A percentile compares a stretch with the other conserved stretches of the same genome.
phyloP scores from a whole-genome alignment of 1,284 basidiomycete genomes.

The Takashimella tepidaria region DNA sequence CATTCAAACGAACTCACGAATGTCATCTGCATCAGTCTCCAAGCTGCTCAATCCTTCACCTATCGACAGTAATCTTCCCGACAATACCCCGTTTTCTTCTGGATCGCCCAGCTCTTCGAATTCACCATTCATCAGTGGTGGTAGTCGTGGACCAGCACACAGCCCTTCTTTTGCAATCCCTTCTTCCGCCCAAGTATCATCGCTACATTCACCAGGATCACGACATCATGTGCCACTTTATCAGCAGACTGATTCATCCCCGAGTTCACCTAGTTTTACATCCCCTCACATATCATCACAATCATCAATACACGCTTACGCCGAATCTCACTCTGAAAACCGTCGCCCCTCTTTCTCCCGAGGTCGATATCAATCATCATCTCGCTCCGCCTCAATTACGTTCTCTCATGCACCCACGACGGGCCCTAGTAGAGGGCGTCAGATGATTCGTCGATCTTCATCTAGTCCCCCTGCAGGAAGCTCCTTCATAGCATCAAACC shows the following conservation, averaged over 20 bases:
- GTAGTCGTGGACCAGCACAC: neutral
- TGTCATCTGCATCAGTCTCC: neutral
- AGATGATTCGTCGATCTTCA: neutral
- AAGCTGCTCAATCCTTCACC: neutral
- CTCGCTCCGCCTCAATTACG: no score
- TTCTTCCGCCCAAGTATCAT: neutral
- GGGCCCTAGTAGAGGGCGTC: no score
- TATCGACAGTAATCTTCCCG: constrained; percentile 1
- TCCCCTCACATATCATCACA: neutral
- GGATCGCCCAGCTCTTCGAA: neutral
- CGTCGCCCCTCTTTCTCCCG: no score
- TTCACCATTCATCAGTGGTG: neutral
- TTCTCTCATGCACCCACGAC: no score
- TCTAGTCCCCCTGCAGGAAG: neutral
- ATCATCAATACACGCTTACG: no score
- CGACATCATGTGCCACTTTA: neutral
- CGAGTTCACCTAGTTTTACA: neutral
- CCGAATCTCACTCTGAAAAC: no score
- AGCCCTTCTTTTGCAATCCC: neutral
- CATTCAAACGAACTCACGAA: neutral
- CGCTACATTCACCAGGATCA: neutral
- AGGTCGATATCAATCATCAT: no score
- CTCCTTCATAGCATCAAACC: no score
- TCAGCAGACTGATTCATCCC: neutral
- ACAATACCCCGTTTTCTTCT: constrained; percentile 2